phyloP scores from a whole-genome alignment of 2,329 filamentous ascomycete species.

The Clonostachys sp. region DNA sequence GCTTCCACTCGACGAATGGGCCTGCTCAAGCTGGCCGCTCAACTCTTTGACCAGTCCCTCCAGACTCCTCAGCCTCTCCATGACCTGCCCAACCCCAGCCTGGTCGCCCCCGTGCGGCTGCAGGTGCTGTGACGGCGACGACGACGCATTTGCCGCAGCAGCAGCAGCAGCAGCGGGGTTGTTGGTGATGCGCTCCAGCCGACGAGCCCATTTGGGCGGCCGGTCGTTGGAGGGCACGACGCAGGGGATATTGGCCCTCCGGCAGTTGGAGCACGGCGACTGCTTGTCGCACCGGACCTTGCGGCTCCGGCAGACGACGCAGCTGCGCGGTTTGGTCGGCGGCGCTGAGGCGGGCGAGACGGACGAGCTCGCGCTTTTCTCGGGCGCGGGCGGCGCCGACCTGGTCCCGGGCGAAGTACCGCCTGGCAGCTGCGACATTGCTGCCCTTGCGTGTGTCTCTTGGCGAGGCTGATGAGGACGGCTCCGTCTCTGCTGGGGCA shows the following conservation, averaged over 20 bases:
- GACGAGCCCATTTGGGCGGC: slow-evolving; percentile 49
- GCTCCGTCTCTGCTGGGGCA: too few species aligned
- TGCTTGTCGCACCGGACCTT: slow-evolving; percentile 55
- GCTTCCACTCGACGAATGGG: slow-evolving; percentile 17
- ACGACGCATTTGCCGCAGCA: not conserved
- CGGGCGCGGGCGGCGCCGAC: slow-evolving; percentile 5
- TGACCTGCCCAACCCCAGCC: slow-evolving; percentile 25
- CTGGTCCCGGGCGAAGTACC: not conserved
- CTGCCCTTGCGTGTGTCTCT: too few species aligned
- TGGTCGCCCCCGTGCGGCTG: not conserved
- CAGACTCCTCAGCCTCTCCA: slow-evolving; percentile 43
- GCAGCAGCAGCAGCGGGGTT: not conserved
- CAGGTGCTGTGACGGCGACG: not conserved
- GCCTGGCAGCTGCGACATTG: too few species aligned
- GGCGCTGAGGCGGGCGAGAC: slow-evolving; percentile 4
- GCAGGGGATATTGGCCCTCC: slow-evolving; percentile 45
- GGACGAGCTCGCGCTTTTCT: slow-evolving; percentile 12
- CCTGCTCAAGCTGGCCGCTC: slow-evolving; percentile 35
- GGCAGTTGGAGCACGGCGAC: slow-evolving; percentile 53
- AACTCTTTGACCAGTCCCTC: slow-evolving; percentile 47
- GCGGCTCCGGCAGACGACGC: slow-evolving; percentile 44
- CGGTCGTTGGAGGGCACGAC: slow-evolving; percentile 42
- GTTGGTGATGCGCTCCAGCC: slow-evolving; percentile 33
- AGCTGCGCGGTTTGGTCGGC: slow-evolving; percentile 35
- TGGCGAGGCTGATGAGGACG: too few species aligned